Base-by-base conservation (phyloP, 2,329 filamentous ascomycete genomes). In the Didymella lethalis region DNA sequence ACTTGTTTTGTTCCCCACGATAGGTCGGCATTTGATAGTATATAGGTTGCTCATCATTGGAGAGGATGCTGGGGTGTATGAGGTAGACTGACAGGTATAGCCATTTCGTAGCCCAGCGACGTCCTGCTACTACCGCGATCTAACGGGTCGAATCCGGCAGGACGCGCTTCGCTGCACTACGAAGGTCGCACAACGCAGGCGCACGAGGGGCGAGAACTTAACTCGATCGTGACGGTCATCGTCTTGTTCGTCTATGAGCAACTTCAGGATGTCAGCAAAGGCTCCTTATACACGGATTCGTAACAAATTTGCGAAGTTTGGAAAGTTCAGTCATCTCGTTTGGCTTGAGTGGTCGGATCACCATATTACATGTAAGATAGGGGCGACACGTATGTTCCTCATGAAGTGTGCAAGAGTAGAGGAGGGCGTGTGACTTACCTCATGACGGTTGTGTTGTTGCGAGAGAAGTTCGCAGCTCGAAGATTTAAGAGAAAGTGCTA, bases 11-110 rank as follows among this genome's bases (percentile, higher is more conserved):
- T 64, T 76, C 73, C 73, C 72, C 74, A 75, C 62, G 62, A 64
- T 40, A 66, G 64, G 73, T 76, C 74, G 73, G 73, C 65, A 76
- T 76, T 76, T 76, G 73, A 76, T 76, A 75, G 73, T 76, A 76
- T 66, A 64, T 68, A 65, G 57, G 64, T 73, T 75, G 71, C 65
- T 76, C 74, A 76, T 76, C 73, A 71, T 74, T 61, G 63, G 23
- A 69, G 43, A 41, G 31, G 29, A 32, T 45, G 48, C 40, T 45
- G n/a, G 41, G 34, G 47, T 29, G 18, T 55, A 47, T 45, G 29
- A n/a, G 52, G 45, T 61, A 16, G 45, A 65, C 66, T 66, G 47
- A 71, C 69, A 48, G 65, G 40, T 59, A 55, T 7, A 23, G 36
- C 23, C 16, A 10, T 8, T 26, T 54, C 59, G 65, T 59, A 68